Conservation (phyloP, 1,284 basidiomycete species). For the Ustilago trichophora region DNA sequence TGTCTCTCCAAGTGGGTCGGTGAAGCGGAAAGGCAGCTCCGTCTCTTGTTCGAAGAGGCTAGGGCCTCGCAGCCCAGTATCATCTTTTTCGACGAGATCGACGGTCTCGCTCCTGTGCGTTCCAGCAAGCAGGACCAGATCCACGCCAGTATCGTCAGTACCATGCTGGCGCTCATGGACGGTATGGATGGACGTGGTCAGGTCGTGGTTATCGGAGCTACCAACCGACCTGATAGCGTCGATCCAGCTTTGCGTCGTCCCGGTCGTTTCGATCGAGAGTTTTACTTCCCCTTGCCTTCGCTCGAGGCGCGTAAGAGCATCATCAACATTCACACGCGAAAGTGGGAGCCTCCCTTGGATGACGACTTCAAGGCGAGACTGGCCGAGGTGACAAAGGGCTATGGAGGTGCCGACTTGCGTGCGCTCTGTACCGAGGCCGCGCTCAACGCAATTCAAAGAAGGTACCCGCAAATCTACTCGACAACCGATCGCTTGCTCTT, state of each 20-base stretch:
- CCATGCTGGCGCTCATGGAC: conserved; percentile 96
- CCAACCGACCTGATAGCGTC: conserved; percentile 94
- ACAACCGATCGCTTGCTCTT: conserved; percentile 85
- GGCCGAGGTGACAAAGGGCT: conserved; percentile 93
- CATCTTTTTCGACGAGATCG: conserved; percentile 98
- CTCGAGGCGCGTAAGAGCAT: conserved; percentile 87
- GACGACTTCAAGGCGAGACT: conserved; percentile 75
- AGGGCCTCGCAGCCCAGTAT: conserved; percentile 90
- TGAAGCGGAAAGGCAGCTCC: conserved; percentile 94
- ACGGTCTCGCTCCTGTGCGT: conserved; percentile 95
- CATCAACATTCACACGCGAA: conserved; percentile 86
- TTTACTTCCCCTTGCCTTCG: conserved; percentile 93
- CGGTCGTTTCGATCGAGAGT: conserved; percentile 96
- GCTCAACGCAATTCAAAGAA: conserved; percentile 91
- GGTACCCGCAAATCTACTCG: conserved; percentile 98
- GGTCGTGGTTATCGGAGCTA: conserved; percentile 97
- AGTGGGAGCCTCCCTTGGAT: conserved; percentile 86
- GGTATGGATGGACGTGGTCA: conserved; percentile 97
- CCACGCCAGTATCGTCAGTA: conserved; percentile 96
- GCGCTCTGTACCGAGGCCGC: conserved; percentile 82
- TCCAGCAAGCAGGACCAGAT: conserved; percentile 99
- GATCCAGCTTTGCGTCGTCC: conserved; percentile 94
- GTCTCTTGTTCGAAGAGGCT: conserved; percentile 96
- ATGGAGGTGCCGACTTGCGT: conserved; percentile 94
- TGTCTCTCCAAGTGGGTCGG: conserved; percentile 99